Percentiles rank a stretch among this genome's conserved stretches.
Conservation (phyloP, 169 alveolate genomes). For the Miamiensis avidus region DNA sequence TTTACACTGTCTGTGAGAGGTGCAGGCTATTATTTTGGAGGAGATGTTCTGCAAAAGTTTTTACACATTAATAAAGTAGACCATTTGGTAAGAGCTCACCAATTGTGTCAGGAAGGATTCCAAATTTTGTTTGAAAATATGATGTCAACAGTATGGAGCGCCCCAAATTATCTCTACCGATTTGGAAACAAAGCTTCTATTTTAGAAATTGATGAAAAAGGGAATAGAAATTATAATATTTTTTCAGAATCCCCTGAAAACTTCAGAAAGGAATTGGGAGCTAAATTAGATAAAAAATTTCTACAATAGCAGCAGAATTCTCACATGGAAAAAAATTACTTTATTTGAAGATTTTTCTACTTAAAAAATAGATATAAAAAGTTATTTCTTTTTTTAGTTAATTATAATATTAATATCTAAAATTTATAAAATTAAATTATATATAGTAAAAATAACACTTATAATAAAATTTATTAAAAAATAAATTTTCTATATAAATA, state of each 20-base stretch:
- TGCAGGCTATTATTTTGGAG: conserved; percentile 87
- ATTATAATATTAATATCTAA: too few species aligned
- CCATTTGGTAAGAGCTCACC: conserved; percentile 81
- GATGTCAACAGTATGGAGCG: conserved; percentile 87
- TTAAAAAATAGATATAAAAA: too few species aligned
- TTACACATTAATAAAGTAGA: conserved; percentile 63
- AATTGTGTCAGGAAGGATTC: conserved; percentile 84
- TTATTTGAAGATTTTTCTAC: too few species aligned
- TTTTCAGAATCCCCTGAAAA: conserved; percentile 75
- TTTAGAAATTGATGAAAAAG: conserved; percentile 75
- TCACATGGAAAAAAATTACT: background rate
- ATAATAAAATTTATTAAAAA: too few species aligned
- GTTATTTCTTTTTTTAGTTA: too few species aligned
- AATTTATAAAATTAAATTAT: too few species aligned
- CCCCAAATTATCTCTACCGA: conserved; percentile 85
- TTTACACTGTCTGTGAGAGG: conserved; percentile 79
- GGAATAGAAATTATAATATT: conserved; percentile 61
- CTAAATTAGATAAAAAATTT: background rate
- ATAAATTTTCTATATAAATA: too few species aligned
- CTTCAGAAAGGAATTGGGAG: conserved; percentile 48
- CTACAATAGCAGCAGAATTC: background rate
- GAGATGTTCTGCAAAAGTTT: conserved; percentile 73
- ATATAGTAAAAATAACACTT: too few species aligned
- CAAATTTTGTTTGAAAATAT: conserved; percentile 67
- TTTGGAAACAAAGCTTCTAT: conserved; percentile 69